Percentiles rank a stretch among this genome's conserved stretches.
These are phyloP conservation scores for Phycomyces blakesleeanus DNA, from an alignment of 192 early-diverging fungal genomes.

Conservation along the genomic window DNA sequence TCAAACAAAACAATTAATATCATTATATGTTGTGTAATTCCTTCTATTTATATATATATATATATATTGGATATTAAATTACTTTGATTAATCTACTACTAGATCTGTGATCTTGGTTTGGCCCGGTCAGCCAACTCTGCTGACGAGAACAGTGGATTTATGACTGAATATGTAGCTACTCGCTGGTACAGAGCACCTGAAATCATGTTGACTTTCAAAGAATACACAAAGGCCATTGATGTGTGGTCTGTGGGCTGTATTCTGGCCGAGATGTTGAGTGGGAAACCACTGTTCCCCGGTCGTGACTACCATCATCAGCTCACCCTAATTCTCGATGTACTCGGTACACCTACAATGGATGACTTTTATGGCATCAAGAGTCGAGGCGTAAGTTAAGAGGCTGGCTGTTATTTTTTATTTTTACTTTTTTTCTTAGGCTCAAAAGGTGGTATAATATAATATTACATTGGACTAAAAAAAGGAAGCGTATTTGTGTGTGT, in stretches of 20 bases:
- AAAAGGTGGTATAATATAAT: no score
- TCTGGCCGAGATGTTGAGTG: conserved; percentile 78
- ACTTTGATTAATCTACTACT: no score
- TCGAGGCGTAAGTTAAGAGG: conserved; percentile 45
- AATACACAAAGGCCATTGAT: conserved; percentile 98
- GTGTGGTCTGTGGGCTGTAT: conserved; percentile 93
- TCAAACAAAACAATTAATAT: no score
- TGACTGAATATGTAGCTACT: conserved; percentile 97
- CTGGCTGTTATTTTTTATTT: no score
- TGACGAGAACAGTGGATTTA: conserved; percentile 79
- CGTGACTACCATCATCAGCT: conserved; percentile 95
- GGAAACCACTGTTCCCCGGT: conserved; percentile 79
- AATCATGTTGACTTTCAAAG: conserved; percentile 95
- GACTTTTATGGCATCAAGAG: conserved; percentile 79
- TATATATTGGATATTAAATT: no score
- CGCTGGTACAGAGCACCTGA: conserved; percentile 95
- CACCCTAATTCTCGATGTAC: conserved; percentile 89
- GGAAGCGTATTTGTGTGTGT: no score
- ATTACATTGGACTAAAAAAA: no score
- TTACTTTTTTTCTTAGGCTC: conserved; percentile 13
- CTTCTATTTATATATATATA: no score
- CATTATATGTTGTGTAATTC: no score
- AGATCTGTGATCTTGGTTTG: conserved; percentile 99
- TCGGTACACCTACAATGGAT: conserved; percentile 93
- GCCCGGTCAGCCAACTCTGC: conserved; percentile 87